Evolutionary conservation across 1,284 basidiomycete species (phyloP), one percentile per base, ranked within the genome.

Genomic region (Athelia sp.): DNA sequence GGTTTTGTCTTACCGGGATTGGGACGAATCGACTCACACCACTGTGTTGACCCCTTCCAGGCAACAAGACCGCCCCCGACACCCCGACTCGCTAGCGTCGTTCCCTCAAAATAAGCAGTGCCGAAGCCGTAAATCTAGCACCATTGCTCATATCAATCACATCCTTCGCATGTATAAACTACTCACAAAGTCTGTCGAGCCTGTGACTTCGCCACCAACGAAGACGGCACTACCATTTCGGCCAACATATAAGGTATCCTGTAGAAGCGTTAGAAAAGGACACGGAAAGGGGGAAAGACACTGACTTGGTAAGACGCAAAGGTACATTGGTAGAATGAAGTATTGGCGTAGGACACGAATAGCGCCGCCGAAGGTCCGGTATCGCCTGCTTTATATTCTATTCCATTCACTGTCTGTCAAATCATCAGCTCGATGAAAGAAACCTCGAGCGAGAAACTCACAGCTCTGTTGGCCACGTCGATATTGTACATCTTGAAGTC

Each of bases 401-500:
- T 18, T 18, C 17, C n/a, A 9, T 40, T 49, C 35, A 49, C 18
- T 36, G 24, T 40, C 26, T 10, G 26, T 19, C 14, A 49, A 15
- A 43, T 36, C 21, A 45, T 50, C 26, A 50, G 13, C 26, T 43
- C 21, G 47, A 19, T 14, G 42, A 35, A 32, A 11, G 4, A 6
- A 29, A 13, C 26, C 26, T 29, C 26, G 13, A 29, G 26, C 6
- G 6, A 29, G 13, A 45, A 46, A 54, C 76, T 52, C 52, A 83
- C 82, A 15, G 81, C 83, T 51, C 78, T 70, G 56, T 87, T 87
- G 55, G 82, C 71, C 52, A 84, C 81, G 58, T 85, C 73, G 54
- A 87, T 78, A 56, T 85, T 85, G 56, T 86, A 85, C 9, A 72
- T 76, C 56, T 70, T 83, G 65, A 86, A 83, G 56, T 86, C 75